phyloP scores from a whole-genome alignment of 305 asterid species.

The Withania somnifera region DNA sequence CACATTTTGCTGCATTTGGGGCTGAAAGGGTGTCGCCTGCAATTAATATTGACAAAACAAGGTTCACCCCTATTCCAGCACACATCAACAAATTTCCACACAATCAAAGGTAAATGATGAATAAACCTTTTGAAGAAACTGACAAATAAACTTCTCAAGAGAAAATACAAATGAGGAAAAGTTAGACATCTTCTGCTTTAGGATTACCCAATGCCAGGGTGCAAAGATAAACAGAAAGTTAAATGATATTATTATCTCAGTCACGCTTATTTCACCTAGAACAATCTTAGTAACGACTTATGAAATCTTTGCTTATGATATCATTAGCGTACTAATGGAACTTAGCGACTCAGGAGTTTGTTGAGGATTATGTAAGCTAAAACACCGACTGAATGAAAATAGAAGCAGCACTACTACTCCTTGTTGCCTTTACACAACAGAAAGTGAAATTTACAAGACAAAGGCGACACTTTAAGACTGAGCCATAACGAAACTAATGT shows the following conservation, averaged over 20 bases:
- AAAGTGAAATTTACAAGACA: slow-evolving; percentile 1
- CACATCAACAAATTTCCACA: not conserved
- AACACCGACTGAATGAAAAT: not conserved
- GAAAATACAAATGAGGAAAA: not conserved
- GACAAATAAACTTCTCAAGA: not conserved
- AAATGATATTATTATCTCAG: not conserved
- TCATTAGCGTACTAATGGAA: not conserved
- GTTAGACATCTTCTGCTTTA: not conserved
- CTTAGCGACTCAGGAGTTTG: not conserved
- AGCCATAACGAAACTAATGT: not conserved
- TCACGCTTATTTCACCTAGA: not conserved
- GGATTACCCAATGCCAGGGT: not conserved
- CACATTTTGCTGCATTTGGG: slow-evolving; percentile 84
- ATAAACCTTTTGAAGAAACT: not conserved
- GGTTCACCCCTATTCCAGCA: not conserved
- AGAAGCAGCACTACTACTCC: not conserved
- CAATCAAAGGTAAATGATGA: not conserved
- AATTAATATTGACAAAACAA: slow-evolving; percentile 5
- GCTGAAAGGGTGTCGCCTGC: slow-evolving; percentile 99
- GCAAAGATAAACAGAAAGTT: not conserved
- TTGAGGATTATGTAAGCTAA: not conserved
- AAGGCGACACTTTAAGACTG: not conserved
- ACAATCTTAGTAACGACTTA: not conserved
- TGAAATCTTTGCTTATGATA: not conserved
- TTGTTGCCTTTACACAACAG: not conserved